phyloP scores from a whole-genome alignment of 139 green algal genomes.

The Chlorella vulgaris region DNA sequence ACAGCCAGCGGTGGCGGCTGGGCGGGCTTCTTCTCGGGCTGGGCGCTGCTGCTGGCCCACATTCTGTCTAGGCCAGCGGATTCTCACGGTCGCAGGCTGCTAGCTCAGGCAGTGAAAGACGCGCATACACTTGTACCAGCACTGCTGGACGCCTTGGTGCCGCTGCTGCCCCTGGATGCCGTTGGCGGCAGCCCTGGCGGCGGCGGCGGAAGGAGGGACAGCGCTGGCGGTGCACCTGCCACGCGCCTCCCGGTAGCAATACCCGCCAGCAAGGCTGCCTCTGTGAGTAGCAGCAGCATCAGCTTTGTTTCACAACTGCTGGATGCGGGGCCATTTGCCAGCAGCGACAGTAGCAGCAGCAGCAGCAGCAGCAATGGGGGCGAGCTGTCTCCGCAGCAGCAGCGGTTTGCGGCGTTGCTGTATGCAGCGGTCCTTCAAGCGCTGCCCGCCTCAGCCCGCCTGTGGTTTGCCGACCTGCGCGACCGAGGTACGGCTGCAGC shows the following conservation, averaged over 20 bases:
- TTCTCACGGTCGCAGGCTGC: constrained; percentile 24
- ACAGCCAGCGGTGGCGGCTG: not conserved
- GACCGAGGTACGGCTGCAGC: constrained; percentile 57
- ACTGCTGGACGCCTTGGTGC: constrained; percentile 38
- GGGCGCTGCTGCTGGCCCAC: constrained; percentile 45
- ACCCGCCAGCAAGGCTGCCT: not conserved
- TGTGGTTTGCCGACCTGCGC: constrained; percentile 86
- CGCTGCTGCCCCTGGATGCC: constrained; percentile 32
- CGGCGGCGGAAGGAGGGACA: not conserved
- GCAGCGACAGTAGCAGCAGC: constrained; percentile 4
- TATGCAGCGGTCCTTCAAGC: constrained; percentile 57
- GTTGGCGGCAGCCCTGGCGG: not conserved
- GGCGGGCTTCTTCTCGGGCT: constrained; percentile 30
- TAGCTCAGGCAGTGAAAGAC: constrained; percentile 28
- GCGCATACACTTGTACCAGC: constrained; percentile 34
- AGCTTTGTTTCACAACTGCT: not conserved
- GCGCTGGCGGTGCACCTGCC: not conserved
- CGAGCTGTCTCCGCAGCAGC: not conserved
- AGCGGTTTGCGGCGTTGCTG: constrained; percentile 45
- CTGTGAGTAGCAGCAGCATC: not conserved
- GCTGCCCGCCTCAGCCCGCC: constrained; percentile 76
- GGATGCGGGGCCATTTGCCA: not conserved
- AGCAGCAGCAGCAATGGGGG: not conserved
- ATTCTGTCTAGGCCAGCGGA: constrained; percentile 32
- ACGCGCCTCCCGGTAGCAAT: not conserved